Base-by-base conservation (phyloP, 306 rosid genomes). In the Lathyrus tuberosus region DNA sequence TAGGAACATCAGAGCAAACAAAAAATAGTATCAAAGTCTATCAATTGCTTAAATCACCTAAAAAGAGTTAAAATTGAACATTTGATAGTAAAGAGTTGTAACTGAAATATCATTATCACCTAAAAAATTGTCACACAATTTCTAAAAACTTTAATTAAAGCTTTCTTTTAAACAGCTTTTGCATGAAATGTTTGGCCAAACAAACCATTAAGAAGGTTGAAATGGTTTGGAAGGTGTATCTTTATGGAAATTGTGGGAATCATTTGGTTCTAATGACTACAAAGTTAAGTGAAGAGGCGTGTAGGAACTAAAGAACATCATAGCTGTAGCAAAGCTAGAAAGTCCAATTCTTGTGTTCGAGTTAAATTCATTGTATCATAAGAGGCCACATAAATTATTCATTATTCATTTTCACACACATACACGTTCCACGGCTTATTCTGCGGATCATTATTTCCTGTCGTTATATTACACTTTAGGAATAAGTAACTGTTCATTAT, bases 211-310 rank as follows among this genome's bases (percentile, higher is more conserved):
- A 75, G 62, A 58, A 75, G 41, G 78, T 73, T 57, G 73, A 78
- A 30, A 22, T 35, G 1, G 4, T 64, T 59, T 63, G 78, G 67
- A 66, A 67, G 70, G 22, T 37, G 15, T 46, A 28, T 57, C 51
- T 26, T 13, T 37, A 38, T 57, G 73, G 40, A 57, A 64, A 71
- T 40, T 33, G 37, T 57, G 62, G 11, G 71, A 73, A 43, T 49
- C 30, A 48, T 60, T 16, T 24, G 16, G 26, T 35, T 17, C 1
- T 17, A 70, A 3, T 74, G 85, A 58, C 75, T 74, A 73, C 59
- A 58, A 73, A 58, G 53, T 62, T 46, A 70, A 20, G 56, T 67
- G 62, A 75, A 57, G 78, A 75, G 83, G 73, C 53, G 69, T 22
- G 69, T 37, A n/a, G 26, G 35, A 73, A 49, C 37, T 17, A 43